Base-by-base conservation (phyloP, 2,329 filamentous ascomycete genomes). In the Pseudogymnoascus sp. region DNA sequence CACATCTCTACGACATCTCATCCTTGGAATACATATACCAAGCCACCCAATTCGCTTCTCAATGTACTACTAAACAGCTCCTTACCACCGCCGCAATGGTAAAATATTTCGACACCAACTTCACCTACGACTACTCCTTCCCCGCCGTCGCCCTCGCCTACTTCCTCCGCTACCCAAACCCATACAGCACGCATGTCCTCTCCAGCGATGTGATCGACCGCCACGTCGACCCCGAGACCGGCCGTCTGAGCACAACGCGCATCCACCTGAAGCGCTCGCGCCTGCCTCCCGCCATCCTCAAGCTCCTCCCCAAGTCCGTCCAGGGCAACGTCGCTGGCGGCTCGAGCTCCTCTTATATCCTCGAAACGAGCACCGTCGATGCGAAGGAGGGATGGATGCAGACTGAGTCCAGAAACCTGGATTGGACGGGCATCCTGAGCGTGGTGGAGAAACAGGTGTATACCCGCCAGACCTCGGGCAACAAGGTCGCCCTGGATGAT, bases 81-180 rank as follows among this genome's bases (percentile, higher is more conserved):
- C 39, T 60, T 60, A 52, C 35, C 21, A 59, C 61, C 52, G 58
- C 33, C 58, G 60, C 59, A 58, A 73, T 73, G 72, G 71, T 73
- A 48, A 73, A 73, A 68, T 73, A 72, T 66, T 73, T 70, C 68
- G 71, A 72, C 61, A 86, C 84, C 69, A 85, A 82, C 75, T 87
- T 89, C 74, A 84, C 82, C 70, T 92, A 92, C 80, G 82, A 86
- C 67, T 90, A 93, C 75, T 87, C 88, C 58, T 93, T 93, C 78
- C 86, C 89, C 65, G 89, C 89, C 73, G 90, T 94, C 65, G 91
- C 89, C 58, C 87, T 94, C 74, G 90, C 90, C 77, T 94, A 91
- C 81, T 94, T 93, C 77, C 87, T 94, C 59, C 89, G 90, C 67
- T 94, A 94, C 76, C 91, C 89, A 64, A 94, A 93, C 71, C 90